Evolutionary conservation across 352 stramenopile genomes (phyloP).

Genomic region (Aphanomyces euteiches): DNA sequence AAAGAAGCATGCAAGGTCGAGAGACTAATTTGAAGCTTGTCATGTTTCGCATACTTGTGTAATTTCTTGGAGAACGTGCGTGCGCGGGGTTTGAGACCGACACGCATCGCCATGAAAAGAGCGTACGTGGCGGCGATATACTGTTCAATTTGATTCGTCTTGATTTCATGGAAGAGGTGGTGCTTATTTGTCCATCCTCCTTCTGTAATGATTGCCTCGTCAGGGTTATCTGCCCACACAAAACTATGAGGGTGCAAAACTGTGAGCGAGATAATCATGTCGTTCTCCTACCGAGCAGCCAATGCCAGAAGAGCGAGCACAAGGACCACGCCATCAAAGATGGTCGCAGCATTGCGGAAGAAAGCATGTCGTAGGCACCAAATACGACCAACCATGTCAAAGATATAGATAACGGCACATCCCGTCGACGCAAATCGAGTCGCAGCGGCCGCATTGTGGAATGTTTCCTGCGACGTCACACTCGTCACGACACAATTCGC

Average conservation of each 20-base stretch:
- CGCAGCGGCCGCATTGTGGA: constrained; percentile 58
- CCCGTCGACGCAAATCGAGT: constrained; percentile 72
- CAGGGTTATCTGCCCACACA: constrained; percentile 1
- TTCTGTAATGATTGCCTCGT: background rate
- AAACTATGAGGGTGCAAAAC: background rate
- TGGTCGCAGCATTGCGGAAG: constrained; percentile 75
- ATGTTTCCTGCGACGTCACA: constrained; percentile 61
- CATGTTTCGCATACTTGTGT: constrained; percentile 80
- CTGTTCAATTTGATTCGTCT: constrained; percentile 44
- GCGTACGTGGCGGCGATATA: constrained; percentile 72
- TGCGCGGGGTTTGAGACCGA: constrained; percentile 79
- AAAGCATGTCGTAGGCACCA: constrained; percentile 63
- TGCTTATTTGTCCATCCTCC: constrained; percentile 8
- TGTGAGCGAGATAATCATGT: constrained; percentile 23
- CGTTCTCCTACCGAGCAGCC: constrained; percentile 50
- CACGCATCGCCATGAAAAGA: constrained; percentile 54
- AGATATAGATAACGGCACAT: constrained; percentile 74
- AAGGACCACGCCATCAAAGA: constrained; percentile 70
- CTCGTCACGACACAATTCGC: constrained; percentile 74
- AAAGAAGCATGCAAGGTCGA: constrained; percentile 55
- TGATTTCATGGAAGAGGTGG: constrained; percentile 17
- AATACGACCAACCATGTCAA: constrained; percentile 76
- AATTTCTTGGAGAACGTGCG: constrained; percentile 82
- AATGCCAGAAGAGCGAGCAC: constrained; percentile 58
- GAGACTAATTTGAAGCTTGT: constrained; percentile 83